Conservation (phyloP, 805 yeast genomes). For the Priceomyces castillae region DNA sequence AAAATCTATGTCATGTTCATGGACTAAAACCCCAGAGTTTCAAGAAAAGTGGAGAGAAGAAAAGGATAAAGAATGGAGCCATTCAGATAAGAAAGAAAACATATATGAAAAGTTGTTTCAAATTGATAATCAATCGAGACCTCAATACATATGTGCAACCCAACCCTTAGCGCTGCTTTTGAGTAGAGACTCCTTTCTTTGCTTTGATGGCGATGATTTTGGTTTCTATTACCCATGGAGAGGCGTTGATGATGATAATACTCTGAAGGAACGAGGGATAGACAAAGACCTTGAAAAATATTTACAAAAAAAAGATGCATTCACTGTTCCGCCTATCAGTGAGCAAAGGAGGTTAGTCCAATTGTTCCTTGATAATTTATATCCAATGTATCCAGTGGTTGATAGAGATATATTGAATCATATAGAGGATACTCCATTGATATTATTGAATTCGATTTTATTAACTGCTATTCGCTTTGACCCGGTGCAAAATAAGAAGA, state of each 20-base stretch:
- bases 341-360: slow-evolving; percentile 17
- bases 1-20: slow-evolving; percentile 5
- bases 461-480: slow-evolving; percentile 21
- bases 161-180: slow-evolving; percentile 30
- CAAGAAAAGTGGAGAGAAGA: slow-evolving; percentile 8
- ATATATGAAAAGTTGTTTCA: slow-evolving; percentile 20
- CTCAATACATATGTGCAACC: slow-evolving; percentile 27
- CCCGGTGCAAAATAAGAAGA: slow-evolving; percentile 4
- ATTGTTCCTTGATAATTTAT: slow-evolving; percentile 19
- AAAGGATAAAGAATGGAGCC: slow-evolving; percentile 9
- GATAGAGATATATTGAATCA: slow-evolving; percentile 16
- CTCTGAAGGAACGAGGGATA: slow-evolving; percentile 10
- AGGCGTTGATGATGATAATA: slow-evolving; percentile 15
- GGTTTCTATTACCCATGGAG: slow-evolving; percentile 31
- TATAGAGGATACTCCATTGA: slow-evolving; percentile 15
- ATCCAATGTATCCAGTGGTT: slow-evolving; percentile 28
- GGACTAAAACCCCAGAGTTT: not conserved
- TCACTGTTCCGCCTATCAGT: slow-evolving; percentile 16
- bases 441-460: slow-evolving; percentile 28
- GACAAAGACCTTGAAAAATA: slow-evolving; percentile 22
- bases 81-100: slow-evolving; percentile 15
- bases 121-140: slow-evolving; percentile 14
- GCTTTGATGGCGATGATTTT: slow-evolving; percentile 27
- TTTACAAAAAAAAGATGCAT: slow-evolving; percentile 21
- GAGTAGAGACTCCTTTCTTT: slow-evolving; percentile 26